phyloP scores from a whole-genome alignment of 2,329 filamentous ascomycete genomes.

The Bipolaris cookei region DNA sequence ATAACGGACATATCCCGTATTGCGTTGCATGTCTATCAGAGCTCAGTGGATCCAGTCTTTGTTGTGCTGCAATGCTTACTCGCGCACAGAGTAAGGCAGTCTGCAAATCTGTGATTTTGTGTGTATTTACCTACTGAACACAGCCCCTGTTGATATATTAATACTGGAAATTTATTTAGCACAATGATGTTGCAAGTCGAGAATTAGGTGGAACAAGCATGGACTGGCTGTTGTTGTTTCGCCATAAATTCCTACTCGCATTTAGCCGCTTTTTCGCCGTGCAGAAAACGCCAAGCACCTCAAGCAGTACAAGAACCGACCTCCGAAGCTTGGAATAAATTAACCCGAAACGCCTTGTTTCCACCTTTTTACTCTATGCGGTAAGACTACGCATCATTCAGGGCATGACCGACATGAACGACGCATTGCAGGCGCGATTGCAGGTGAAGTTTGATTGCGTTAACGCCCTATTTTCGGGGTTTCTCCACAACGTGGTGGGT shows the following conservation, averaged over 20 bases:
- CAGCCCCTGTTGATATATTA: neutral
- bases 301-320: constrained; percentile 23
- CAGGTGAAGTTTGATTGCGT: constrained; percentile 2
- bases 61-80: neutral
- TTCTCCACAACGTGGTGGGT: constrained; percentile 1
- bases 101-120: neutral
- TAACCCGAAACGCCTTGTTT: constrained; percentile 11
- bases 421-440: neutral
- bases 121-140: neutral
- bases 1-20: constrained; percentile 1
- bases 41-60: neutral
- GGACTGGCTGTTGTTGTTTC: constrained; percentile 15
- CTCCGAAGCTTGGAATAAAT: constrained; percentile 29
- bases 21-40: neutral
- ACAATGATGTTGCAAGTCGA: neutral
- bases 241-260: constrained; percentile 1
- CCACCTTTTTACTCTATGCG: neutral
- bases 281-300: neutral
- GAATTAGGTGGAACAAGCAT: constrained; percentile 1
- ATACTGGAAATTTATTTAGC: neutral
- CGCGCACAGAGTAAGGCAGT: neutral
- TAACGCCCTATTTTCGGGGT: neutral
- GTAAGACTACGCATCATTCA: neutral
- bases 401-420: neutral
- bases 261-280: constrained; percentile 2